Evolutionary conservation across 768 basidiomycete species (phyloP), one percentile per base, ranked within the genome.

Genomic region (Rhizopogon vesiculosus): DNA sequence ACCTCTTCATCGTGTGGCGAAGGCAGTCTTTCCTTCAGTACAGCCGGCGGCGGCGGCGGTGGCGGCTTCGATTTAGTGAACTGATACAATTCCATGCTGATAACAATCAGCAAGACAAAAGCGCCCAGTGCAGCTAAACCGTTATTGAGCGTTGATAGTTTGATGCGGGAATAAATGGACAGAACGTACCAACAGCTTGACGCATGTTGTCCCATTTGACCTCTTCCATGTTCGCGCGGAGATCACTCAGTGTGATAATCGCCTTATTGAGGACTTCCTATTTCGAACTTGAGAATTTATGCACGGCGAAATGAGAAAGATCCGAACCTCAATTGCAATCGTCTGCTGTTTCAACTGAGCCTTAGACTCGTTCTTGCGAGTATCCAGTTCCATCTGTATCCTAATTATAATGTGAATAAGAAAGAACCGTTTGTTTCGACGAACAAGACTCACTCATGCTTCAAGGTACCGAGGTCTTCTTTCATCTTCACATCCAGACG

Each of bases 331-430:
- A 40, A 96, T 92, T 38, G 76, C 74, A 57, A 98, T 89, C 62
- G 93, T 93, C 62, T 87, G 85, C 52, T 78, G 80, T 71, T 94
- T 96, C 56, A 91, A 65, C 51, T 98, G 94, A 1, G 85, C 78
- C 65, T 86, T 88, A 13, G 86, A 82, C 67, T 98, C 97, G 61
- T 89, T 92, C 76, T 94, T 98, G 55, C 96, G 80, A 59, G 86
- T 93, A 64, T 96, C 93, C 57, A 98, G 78, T 54, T 99, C 97
- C 86, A 98, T 93, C 70, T 98, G 94, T 50, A 95, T 91, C 65
- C 94, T 97, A 57, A 38, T 53, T 42, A n/a, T 56, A 44, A 61
- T 51, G 6, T 42, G 45, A 51, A 10, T 33, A 45, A 56, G 38
- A 49, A 35, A 22, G 1, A 16, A 38, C 25, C 35, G 5, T 38